Percentiles rank a stretch among this genome's conserved stretches.
Evolutionary conservation across 2,329 filamentous ascomycete genomes (phyloP).

Genomic region (Chaetoscypha palmicola): DNA sequence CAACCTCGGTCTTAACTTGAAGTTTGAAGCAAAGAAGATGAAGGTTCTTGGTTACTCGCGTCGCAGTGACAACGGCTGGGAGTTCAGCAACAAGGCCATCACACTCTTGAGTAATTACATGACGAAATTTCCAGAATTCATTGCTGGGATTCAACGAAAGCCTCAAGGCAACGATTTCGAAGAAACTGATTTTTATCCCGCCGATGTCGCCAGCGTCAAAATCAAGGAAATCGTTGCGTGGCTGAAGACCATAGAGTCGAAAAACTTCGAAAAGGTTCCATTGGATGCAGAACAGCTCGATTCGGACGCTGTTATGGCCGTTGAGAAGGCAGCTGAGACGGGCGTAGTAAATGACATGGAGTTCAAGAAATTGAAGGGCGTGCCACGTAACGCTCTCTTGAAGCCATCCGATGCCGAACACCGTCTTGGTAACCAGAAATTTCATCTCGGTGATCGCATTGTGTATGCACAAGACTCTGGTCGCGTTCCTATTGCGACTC

Average conservation of each 20-base stretch:
- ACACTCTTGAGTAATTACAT: slow-evolving; percentile 81
- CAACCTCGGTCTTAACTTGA: slow-evolving; percentile 90
- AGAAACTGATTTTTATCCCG: slow-evolving; percentile 80
- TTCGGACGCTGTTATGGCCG: slow-evolving; percentile 74
- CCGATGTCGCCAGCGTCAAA: slow-evolving; percentile 63
- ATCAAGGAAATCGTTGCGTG: slow-evolving; percentile 92
- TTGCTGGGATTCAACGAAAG: slow-evolving; percentile 78
- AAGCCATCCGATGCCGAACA: slow-evolving; percentile 97
- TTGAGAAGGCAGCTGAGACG: slow-evolving; percentile 69
- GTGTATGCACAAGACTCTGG: slow-evolving; percentile 90
- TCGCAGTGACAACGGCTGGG: slow-evolving; percentile 82
- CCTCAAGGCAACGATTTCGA: slow-evolving; percentile 77
- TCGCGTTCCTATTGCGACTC: slow-evolving; percentile 86
- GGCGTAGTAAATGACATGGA: slow-evolving; percentile 47
- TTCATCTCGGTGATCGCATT: slow-evolving; percentile 79
- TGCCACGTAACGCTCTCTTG: slow-evolving; percentile 79
- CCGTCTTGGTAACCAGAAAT: slow-evolving; percentile 76
- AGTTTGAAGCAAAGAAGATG: slow-evolving; percentile 90
- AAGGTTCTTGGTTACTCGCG: slow-evolving; percentile 95
- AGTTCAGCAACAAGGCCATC: slow-evolving; percentile 83
- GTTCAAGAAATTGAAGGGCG: slow-evolving; percentile 66
- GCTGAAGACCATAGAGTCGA: slow-evolving; percentile 87
- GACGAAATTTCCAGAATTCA: slow-evolving; percentile 90
- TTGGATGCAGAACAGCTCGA: slow-evolving; percentile 95
- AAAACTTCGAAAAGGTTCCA: slow-evolving; percentile 90